Conservation (phyloP, 78 protist genomes). For the Ministeria vibrans region DNA sequence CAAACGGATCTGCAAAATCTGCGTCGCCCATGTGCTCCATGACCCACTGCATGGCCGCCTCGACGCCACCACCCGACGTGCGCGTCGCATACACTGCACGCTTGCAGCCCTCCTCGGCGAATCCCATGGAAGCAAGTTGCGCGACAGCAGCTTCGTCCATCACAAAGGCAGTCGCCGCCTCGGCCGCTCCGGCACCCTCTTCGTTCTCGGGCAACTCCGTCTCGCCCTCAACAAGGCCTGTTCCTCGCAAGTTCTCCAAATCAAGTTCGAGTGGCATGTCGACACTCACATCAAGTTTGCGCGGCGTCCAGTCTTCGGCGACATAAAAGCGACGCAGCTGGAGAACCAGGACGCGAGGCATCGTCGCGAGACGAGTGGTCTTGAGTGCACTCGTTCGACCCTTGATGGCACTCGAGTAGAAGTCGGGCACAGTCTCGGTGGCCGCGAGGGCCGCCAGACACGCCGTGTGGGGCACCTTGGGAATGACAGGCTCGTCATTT, state of each 20-base stretch:
- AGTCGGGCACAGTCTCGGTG: neutral
- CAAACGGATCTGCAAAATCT: neutral
- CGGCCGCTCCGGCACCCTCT: neutral
- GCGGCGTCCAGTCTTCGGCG: neutral
- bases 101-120: neutral
- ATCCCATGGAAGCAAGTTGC: slow-evolving; percentile 25
- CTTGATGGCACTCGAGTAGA: neutral
- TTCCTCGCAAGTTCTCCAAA: neutral
- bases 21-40: slow-evolving; percentile 46
- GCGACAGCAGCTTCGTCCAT: neutral
- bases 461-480: neutral
- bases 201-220: neutral
- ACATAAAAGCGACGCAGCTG: too few species aligned
- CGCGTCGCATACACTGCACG: slow-evolving; percentile 18
- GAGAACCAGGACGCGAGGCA: neutral
- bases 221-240: neutral
- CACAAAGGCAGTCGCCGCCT: neutral
- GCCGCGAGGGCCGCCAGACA: neutral
- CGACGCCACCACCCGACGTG: slow-evolving; percentile 32
- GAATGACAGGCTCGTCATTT: neutral
- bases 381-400: neutral
- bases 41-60: slow-evolving; percentile 49
- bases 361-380: neutral
- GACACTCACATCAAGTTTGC: neutral
- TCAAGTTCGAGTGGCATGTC: neutral